phyloP scores from a whole-genome alignment of 1,139 yeast species.

The Sugiyamaella xylanicola region DNA sequence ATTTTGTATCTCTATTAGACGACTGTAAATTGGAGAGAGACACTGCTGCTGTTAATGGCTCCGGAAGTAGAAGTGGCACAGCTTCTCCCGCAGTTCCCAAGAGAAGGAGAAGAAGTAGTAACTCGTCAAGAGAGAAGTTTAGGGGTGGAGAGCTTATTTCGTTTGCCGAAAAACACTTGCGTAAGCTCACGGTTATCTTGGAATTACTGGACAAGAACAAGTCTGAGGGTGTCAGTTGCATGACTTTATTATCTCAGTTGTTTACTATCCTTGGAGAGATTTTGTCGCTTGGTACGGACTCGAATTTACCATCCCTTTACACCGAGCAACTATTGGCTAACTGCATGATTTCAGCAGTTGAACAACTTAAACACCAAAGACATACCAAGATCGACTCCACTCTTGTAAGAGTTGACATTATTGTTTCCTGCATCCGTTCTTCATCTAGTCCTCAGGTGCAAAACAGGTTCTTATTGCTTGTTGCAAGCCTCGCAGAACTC shows the following conservation, averaged over 20 bases:
- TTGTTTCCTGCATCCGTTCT: constrained; percentile 86
- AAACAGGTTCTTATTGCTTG: constrained; percentile 77
- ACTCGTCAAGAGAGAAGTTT: constrained; percentile 71
- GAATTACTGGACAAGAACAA: constrained; percentile 69
- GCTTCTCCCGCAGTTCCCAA: constrained; percentile 49
- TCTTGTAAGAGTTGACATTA: constrained; percentile 80
- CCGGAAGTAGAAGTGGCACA: constrained; percentile 30
- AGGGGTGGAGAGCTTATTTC: constrained; percentile 66
- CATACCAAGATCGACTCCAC: constrained; percentile 55
- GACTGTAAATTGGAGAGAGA: constrained; percentile 48
- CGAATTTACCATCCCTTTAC: constrained; percentile 85
- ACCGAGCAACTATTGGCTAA: constrained; percentile 90
- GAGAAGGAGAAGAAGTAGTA: constrained; percentile 79
- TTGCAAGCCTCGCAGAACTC: constrained; percentile 82
- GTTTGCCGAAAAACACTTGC: constrained; percentile 76
- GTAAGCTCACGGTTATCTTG: constrained; percentile 73
- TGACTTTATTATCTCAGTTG: constrained; percentile 45
- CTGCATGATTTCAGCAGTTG: constrained; percentile 75
- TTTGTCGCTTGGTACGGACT: constrained; percentile 86
- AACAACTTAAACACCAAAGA: constrained; percentile 39
- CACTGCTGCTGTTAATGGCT: constrained; percentile 47
- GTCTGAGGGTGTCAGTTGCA: constrained; percentile 49
- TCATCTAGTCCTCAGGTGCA: constrained; percentile 94
- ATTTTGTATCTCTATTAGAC: constrained; percentile 54
- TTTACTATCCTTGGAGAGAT: constrained; percentile 81